These are phyloP conservation scores for Fusarium sacchari DNA, from an alignment of 2,329 filamentous ascomycete species.

Conservation along the genomic window DNA sequence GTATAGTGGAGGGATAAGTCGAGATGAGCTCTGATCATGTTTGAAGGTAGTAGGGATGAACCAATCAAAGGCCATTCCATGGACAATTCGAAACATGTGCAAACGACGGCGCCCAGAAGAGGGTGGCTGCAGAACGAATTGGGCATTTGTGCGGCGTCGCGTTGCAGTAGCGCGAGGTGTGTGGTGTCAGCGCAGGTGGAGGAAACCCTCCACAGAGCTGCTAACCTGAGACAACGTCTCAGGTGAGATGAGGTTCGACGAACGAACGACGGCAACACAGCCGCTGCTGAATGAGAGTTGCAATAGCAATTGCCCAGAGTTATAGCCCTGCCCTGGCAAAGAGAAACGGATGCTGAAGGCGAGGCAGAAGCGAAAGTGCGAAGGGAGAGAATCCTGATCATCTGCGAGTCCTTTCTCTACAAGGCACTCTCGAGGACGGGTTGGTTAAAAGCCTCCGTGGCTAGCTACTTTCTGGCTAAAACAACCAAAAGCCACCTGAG, in stretches of 20 bases:
- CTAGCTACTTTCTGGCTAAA: conserved; percentile 25
- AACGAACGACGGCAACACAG: conserved; percentile 15
- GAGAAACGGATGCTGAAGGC: neutral
- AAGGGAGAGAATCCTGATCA: neutral
- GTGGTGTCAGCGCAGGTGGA: conserved; percentile 38
- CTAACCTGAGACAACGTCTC: conserved; percentile 51
- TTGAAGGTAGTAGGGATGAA: conserved; percentile 16
- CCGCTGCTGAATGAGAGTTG: neutral
- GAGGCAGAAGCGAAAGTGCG: conserved; percentile 17
- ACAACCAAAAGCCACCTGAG: conserved; percentile 30
- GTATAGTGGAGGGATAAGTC: neutral
- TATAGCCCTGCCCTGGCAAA: neutral
- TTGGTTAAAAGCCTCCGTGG: conserved; percentile 4
- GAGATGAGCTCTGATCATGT: conserved; percentile 28
- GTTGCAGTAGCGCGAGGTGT: conserved; percentile 30
- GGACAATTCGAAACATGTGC: conserved; percentile 35
- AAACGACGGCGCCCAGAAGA: conserved; percentile 38
- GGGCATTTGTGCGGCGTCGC: conserved; percentile 18
- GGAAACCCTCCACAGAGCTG: conserved; percentile 34
- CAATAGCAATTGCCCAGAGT: neutral
- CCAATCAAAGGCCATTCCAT: conserved; percentile 24
- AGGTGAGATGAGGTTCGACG: conserved; percentile 45
- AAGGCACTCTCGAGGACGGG: neutral
- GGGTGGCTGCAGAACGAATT: conserved; percentile 32
- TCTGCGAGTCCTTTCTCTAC: neutral